phyloP scores from a whole-genome alignment of 2,329 filamentous ascomycete genomes.

The Hymenoscyphus repandus region DNA sequence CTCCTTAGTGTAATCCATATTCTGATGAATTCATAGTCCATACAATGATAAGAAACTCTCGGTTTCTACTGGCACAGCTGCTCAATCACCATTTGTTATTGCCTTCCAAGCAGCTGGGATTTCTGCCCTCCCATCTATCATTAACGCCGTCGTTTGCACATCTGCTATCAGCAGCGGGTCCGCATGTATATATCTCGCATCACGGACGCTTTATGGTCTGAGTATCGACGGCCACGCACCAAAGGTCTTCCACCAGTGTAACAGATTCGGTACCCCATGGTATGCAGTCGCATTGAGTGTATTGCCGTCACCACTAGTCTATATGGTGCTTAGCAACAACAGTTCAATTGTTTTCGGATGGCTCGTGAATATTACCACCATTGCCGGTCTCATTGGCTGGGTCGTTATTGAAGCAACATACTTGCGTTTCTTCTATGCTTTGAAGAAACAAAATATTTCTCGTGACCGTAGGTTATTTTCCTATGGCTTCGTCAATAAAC shows the following conservation, averaged over 20 bases:
- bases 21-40: background rate
- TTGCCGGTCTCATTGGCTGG: slow-evolving; percentile 22
- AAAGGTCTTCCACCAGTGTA: slow-evolving; percentile 47
- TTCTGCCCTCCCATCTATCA: slow-evolving; percentile 55
- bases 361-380: slow-evolving; percentile 60
- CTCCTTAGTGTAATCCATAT: too few relatives aligned
- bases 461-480: slow-evolving; percentile 17
- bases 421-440: slow-evolving; percentile 52
- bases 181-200: slow-evolving; percentile 55
- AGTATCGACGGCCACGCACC: slow-evolving; percentile 50
- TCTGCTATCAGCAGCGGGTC: slow-evolving; percentile 63
- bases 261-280: slow-evolving; percentile 51
- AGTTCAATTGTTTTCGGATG: slow-evolving; percentile 58
- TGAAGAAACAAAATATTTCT: slow-evolving; percentile 46
- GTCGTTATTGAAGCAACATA: slow-evolving; percentile 50
- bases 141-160: slow-evolving; percentile 64
- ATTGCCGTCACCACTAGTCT: slow-evolving; percentile 57
- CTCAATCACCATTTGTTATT: slow-evolving; percentile 51
- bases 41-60: slow-evolving; percentile 33
- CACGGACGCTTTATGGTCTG: slow-evolving; percentile 53
- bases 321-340: slow-evolving; percentile 57
- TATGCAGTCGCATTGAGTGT: slow-evolving; percentile 48
- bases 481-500: background rate
- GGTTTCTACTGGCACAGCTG: slow-evolving; percentile 54
- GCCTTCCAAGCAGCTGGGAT: slow-evolving; percentile 65